Conservation (phyloP, 2,329 filamentous ascomycete species). For the Paecilomyces variotii region DNA sequence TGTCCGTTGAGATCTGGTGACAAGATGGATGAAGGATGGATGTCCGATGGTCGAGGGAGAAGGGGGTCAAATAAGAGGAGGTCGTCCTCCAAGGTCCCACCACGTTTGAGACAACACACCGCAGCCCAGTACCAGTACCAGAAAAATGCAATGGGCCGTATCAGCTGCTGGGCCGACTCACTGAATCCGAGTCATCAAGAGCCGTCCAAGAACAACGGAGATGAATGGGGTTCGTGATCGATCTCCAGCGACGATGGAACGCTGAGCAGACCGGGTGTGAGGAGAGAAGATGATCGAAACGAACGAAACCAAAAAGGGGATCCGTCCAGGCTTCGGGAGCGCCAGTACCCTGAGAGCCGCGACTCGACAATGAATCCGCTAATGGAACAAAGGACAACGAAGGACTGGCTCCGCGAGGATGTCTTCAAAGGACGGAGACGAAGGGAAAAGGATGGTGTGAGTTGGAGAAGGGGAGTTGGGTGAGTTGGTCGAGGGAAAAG, state of each 20-base stretch:
- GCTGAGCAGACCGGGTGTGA: conserved; percentile 13
- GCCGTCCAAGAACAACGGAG: conserved; percentile 1
- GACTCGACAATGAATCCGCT: not conserved
- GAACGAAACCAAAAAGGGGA: not conserved
- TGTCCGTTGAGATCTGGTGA: not conserved
- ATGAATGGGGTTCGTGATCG: conserved; percentile 4
- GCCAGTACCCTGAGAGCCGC: not conserved
- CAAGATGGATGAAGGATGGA: conserved; percentile 4
- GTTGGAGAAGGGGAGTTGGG: not conserved
- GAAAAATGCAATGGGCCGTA: not conserved
- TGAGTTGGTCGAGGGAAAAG: not conserved
- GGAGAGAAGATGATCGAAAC: conserved; percentile 12
- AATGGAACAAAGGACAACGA: not conserved
- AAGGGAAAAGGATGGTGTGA: not conserved
- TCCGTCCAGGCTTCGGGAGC: not conserved
- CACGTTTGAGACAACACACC: not conserved
- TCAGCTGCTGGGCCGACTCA: not conserved
- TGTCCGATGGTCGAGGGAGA: not conserved
- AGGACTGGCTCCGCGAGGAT: not conserved
- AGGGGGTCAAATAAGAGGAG: not conserved
- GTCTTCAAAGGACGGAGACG: not conserved
- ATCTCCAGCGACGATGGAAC: conserved; percentile 5
- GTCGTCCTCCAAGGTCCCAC: conserved; percentile 1
- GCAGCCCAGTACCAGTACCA: not conserved
- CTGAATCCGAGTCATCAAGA: not conserved